Evolutionary conservation across 441 rosid species (phyloP), one percentile per base, ranked within the genome.

Genomic region (Populus trichocarpa): DNA sequence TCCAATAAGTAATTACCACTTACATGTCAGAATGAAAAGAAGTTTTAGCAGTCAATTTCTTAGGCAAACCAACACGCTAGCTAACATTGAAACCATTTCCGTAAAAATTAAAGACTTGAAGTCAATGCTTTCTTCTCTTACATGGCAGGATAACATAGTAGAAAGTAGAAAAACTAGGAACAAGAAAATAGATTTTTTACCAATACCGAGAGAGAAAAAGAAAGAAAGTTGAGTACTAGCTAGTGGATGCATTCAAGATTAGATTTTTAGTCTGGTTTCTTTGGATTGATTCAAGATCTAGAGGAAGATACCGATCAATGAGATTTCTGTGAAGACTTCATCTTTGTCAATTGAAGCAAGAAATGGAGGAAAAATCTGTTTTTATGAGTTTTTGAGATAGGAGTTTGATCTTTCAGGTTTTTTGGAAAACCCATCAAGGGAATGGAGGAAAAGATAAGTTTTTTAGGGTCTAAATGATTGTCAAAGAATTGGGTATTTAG

Each of bases 21-120:
- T 50, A 14, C 20, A 50, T 50, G 57, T 50, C 20, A 50, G 57
- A 14, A 46, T 4, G 57, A 46, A 46, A 38, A 38, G 13, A 38
- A 38, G 10, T 38, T 2, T 46, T 46, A 14, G n/a, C 57, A 50
- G 79, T 67, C 78, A 70, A 67, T 26, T 14, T 72, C 64, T 67
- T 3, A 30, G 74, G 75, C 73, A 74, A 57, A 80, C 32, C 42
- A 79, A 68, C 76, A 77, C 84, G 74, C 50, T 36, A 57, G 57
- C 63, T 3, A 13, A 30, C 33, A 30, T 36, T 6, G 18, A 20
- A 8, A 28, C 13, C 10, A 42, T 33, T 12, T 18, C 33, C 7
- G 0, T 26, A 38, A 40, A n/a, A 28, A 67, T 36, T 10, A 14
- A 38, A 53, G 65, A 74, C 50, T 65, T 22, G 20, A 75, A 74